Conservation (phyloP, 2,329 filamentous ascomycete genomes). For the Calonectria crousiana region DNA sequence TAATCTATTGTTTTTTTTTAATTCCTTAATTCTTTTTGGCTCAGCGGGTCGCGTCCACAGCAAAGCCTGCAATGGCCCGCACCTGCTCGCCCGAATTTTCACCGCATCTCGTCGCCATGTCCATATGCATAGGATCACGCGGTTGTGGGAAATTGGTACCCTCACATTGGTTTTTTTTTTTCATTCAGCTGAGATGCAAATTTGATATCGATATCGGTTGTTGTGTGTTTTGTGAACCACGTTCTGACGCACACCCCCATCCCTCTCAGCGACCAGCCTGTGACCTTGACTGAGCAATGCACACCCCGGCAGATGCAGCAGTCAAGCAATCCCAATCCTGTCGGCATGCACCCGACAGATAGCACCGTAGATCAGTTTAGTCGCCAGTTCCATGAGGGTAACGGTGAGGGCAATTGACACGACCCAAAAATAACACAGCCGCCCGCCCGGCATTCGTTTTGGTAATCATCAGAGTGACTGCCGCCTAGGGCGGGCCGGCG, state of each 20-base stretch:
- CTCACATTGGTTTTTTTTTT: not conserved
- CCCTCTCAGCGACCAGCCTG: not conserved
- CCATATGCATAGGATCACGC: slow-evolving; percentile 12
- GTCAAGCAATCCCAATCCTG: not conserved
- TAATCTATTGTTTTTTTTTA: not conserved
- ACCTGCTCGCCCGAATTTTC: not conserved
- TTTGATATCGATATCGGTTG: slow-evolving; percentile 17
- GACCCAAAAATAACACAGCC: slow-evolving; percentile 23
- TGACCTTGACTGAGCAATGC: slow-evolving; percentile 14
- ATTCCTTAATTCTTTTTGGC: not conserved
- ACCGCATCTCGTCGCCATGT: not conserved
- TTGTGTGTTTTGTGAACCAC: slow-evolving; percentile 16
- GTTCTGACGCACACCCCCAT: not conserved
- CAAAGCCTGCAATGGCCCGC: not conserved
- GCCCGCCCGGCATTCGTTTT: not conserved
- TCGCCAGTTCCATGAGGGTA: not conserved
- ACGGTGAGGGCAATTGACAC: not conserved
- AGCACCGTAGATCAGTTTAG: not conserved
- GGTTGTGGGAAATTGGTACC: slow-evolving; percentile 4
- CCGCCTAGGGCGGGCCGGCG: slow-evolving; percentile 27
- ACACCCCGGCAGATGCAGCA: slow-evolving; percentile 9
- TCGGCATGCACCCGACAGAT: slow-evolving; percentile 6
- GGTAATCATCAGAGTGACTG: not conserved
- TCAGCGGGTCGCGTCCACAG: not conserved
- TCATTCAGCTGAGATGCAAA: slow-evolving; percentile 10